phyloP scores from a whole-genome alignment of 768 basidiomycete genomes.

The Auricularia heimuer region DNA sequence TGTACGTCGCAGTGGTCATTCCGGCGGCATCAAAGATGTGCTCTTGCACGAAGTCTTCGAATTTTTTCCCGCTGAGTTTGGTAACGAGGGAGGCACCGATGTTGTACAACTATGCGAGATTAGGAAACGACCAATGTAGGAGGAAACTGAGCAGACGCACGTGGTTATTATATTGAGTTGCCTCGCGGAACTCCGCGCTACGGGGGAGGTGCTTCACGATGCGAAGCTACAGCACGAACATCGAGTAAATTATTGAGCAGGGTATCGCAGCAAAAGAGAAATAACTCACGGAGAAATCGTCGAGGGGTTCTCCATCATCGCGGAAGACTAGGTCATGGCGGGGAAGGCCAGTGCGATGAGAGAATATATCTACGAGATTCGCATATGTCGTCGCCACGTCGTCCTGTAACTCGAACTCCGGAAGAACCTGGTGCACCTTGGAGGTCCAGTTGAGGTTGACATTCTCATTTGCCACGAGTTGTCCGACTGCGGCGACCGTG shows the following conservation, averaged over 20 bases:
- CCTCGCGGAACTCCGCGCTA: neutral
- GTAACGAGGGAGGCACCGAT: neutral
- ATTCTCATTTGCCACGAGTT: neutral
- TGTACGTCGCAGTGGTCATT: neutral
- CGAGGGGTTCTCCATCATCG: neutral
- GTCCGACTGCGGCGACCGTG: neutral
- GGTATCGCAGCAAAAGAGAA: too few species aligned
- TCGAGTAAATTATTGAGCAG: too few species aligned
- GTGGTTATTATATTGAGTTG: neutral
- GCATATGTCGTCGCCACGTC: neutral
- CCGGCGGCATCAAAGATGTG: neutral
- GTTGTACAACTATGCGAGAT: neutral
- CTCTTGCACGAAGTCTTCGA: neutral
- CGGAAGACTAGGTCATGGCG: neutral
- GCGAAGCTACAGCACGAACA: neutral
- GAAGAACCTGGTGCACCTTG: neutral
- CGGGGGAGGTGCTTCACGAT: neutral
- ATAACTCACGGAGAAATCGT: neutral
- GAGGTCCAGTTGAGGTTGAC: neutral
- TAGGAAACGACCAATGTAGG: neutral
- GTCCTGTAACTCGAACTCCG: neutral
- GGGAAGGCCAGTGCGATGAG: neutral
- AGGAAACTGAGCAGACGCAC: neutral
- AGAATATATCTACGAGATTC: neutral
- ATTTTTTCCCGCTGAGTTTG: neutral